Evolutionary conservation across 2,329 filamentous ascomycete species (phyloP), one percentile per base, ranked within the genome.

Genomic region (Rutstroemia sp.): DNA sequence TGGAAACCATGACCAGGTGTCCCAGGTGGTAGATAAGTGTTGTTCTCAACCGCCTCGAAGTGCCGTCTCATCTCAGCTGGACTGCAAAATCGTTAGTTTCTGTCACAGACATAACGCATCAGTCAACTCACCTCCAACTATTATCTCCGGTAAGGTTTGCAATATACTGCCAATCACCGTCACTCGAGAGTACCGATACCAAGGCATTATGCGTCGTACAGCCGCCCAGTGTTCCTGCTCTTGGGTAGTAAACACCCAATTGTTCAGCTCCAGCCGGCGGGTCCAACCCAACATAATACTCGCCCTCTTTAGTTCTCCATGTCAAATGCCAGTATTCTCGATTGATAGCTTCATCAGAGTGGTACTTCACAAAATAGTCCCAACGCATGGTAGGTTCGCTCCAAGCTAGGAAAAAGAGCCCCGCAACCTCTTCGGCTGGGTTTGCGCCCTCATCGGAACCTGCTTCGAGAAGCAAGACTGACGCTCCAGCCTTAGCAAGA

Each of bases 381-480:
- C 78, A 81, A 53, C 70, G 67, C 65, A 77, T 71, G 12, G 70
- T 70, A 34, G 70, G 67, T 60, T 79, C 73, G 61, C 78, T 72
- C n/a, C 73, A 76, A 10, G 73, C 73, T 46, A 72, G 69, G n/a
- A 72, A 70, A 51, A 73, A 73, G 58, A 72, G 7, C 73, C 75
- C 27, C 78, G 79, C 5, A 78, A 73, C 25, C 71, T 73, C 70
- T 60, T 77, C 72, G 58, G 74, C 71, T 76, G 72, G 65, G 34
- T 65, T 62, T 14, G 48, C 51, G 17, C 72, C 74, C 58, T 79
- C 73, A 59, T 81, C 77, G 59, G 78, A 75, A 51, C 78, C 78
- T 27, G 77, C 78, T 60, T 81, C 78, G 34, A 80, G 72, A 3
- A 81, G 71, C 17, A 81, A 72, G 8, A 77, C 76, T 60, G 73